Evolutionary conservation across 495 filamentous ascomycete genomes (phyloP), one percentile per base, ranked within the genome.

Genomic region (Penicillium antarcticum): DNA sequence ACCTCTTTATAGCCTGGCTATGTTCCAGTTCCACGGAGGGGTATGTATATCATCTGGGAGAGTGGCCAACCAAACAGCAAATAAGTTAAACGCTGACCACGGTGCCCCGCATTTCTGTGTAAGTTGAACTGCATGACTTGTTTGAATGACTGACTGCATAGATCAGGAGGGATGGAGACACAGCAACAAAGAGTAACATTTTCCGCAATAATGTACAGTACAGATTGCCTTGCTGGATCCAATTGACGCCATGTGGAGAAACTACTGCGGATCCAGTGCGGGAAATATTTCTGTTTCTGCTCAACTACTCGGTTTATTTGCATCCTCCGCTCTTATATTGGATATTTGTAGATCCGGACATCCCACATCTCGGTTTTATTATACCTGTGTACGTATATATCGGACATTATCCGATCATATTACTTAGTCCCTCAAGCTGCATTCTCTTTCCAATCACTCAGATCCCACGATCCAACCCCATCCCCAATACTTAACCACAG

Each of bases 401-500:
- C 5, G n/a, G 13, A 16, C 12, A 16, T 41, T 19, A 17, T 21
- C 21, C 13, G 4, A 38, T 2, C 6, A 17, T 26, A n/a, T n/a
- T n/a, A n/a, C n/a, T n/a, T n/a, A 16, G 1, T 42, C 14, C 19
- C 18, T 49, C 24, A 52, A 18, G n/a, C 18, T 12, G 35, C 33
- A 14, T 46, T 47, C 7, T 66, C 62, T n/a, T 32, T 62, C 86
- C 85, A 89, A 38, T 80, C 69, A 29, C 67, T 65, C 58, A 89
- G 72, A 36, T 77, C 68, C 84, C 84, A 89, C 34, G 69, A 69
- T 36, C 68, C 61, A 29, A 76, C 77, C 7, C 67, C 75, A 61
- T 88, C 80, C 14, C 61, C 72, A 44, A 89, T 76, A 36, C 76
- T 75, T 58, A 89, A 69, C 50, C 71, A 76, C 64, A 87, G 65